Evolutionary conservation across 495 filamentous ascomycete species (phyloP), one percentile per base, ranked within the genome.

Genomic region (Penicillium ucsense): DNA sequence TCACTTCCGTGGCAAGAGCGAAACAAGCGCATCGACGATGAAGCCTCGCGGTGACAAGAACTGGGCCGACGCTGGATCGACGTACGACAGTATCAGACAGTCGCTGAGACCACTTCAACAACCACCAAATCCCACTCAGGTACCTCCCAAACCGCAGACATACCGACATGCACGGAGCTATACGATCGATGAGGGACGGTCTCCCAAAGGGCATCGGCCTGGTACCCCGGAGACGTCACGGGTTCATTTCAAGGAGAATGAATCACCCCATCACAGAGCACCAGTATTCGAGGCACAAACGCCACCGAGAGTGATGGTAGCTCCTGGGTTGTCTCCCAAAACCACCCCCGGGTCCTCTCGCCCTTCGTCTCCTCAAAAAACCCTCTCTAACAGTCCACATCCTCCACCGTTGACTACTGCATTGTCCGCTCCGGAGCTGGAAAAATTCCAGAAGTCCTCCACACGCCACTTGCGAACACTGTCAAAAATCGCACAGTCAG

Each of bases 381-480:
- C 61, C 37, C 61, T 68, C 31, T 70, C 64, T 20, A 72, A 64
- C 50, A 57, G 51, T 20, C 72, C 64, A 53, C 77, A 66, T 57
- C 66, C 46, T 35, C 62, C 67, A 35, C 58, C 42, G 9, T 57
- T 73, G 6, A 68, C 70, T 31, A 67, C 72, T 35, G 71, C 81
- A 8, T 58, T 86, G 4, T 72, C 70, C 1, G 70, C 77, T 0
- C 86, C 88, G 2, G 88, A 95, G 45, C 72, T 96, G 3, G 76
- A 84, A 55, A 84, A 75, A 28, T 74, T 96, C 10, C 80, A 88
- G 30, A 84, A 84, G 53, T 95, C 90, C 1, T 83, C 88, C 0
- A 96, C 89, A 2, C 82, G 84, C 47, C 86, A 97, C 60, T 76
- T 99, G 9, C 83, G 90, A 10, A 91, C 88, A 1, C 72, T 99